These are phyloP conservation scores for Lactarius hengduanensis DNA, from an alignment of 768 basidiomycete species.

Conservation along the genomic window DNA sequence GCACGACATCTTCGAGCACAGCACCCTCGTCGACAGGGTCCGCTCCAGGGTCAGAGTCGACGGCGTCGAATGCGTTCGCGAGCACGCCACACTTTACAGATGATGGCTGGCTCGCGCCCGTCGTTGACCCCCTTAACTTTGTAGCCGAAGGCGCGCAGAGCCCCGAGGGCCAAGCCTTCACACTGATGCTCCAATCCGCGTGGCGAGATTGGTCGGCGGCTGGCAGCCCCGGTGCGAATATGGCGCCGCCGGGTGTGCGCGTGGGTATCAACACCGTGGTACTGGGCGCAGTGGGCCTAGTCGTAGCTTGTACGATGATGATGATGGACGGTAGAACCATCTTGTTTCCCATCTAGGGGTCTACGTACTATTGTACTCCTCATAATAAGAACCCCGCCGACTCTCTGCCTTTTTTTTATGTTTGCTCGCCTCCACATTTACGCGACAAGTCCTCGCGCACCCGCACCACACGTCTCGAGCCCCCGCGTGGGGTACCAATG, in stretches of 20 bases:
- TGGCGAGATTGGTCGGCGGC: slow-evolving; percentile 69
- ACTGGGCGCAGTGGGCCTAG: background rate
- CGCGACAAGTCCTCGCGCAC: no score
- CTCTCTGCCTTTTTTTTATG: no score
- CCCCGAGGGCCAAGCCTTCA: slow-evolving; percentile 79
- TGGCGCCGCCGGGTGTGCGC: slow-evolving; percentile 27
- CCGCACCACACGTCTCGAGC: no score
- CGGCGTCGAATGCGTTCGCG: background rate
- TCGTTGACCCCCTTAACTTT: slow-evolving; percentile 68
- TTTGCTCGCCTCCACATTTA: no score
- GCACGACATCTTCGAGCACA: slow-evolving; percentile 4
- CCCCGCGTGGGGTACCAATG: no score
- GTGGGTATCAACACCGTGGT: background rate
- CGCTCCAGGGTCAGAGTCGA: slow-evolving; percentile 5
- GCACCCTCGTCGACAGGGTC: slow-evolving; percentile 1
- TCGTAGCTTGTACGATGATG: slow-evolving; percentile 8
- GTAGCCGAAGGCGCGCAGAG: slow-evolving; percentile 49
- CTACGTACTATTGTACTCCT: background rate
- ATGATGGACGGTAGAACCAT: background rate
- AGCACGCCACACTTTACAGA: slow-evolving; percentile 44
- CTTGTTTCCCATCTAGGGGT: background rate
- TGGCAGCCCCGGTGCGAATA: slow-evolving; percentile 53
- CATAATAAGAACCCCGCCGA: background rate
- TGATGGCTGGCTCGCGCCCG: slow-evolving; percentile 68
- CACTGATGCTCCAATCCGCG: slow-evolving; percentile 69